These are phyloP conservation scores for Phytopythium chamaehyphon DNA, from an alignment of 352 stramenopile genomes.

Conservation along the genomic window DNA sequence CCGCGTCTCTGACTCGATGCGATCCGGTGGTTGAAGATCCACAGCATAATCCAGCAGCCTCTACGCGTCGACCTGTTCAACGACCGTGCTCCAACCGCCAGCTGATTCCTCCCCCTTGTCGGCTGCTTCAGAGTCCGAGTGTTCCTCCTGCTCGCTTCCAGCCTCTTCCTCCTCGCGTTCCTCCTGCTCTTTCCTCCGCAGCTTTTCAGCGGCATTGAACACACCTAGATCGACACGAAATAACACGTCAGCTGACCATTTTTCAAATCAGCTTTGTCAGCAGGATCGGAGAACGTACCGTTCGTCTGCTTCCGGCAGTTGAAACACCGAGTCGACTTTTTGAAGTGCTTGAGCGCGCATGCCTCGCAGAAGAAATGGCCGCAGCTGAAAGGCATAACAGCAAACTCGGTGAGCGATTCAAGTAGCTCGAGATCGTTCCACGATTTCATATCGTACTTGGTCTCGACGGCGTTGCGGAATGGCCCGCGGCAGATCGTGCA, in stretches of 20 bases:
- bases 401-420: too few relatives aligned
- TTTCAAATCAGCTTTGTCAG: background rate
- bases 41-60: background rate
- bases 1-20: too few relatives aligned
- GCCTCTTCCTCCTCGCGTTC: slow-evolving; percentile 16
- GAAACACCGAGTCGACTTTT: slow-evolving; percentile 86
- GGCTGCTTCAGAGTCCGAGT: background rate
- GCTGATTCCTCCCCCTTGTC: background rate
- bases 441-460: slow-evolving; percentile 67
- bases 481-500: slow-evolving; percentile 93
- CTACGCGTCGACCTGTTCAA: background rate
- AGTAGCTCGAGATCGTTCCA: too few relatives aligned
- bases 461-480: slow-evolving; percentile 95
- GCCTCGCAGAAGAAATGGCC: slow-evolving; percentile 96
- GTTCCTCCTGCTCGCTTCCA: slow-evolving; percentile 1
- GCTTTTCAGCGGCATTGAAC: slow-evolving; percentile 87
- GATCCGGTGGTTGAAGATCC: background rate
- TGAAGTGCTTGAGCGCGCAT: slow-evolving; percentile 88
- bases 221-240: slow-evolving; percentile 38
- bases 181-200: slow-evolving; percentile 47
- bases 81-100: slow-evolving; percentile 6
- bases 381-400: slow-evolving; percentile 49
- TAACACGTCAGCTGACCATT: background rate
- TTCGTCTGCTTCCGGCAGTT: slow-evolving; percentile 95
- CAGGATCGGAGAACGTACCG: slow-evolving; percentile 23